Percentiles rank a stretch among this genome's conserved stretches.
phyloP scores from a whole-genome alignment of 2,329 filamentous ascomycete genomes.

The Neobulgaria alba region DNA sequence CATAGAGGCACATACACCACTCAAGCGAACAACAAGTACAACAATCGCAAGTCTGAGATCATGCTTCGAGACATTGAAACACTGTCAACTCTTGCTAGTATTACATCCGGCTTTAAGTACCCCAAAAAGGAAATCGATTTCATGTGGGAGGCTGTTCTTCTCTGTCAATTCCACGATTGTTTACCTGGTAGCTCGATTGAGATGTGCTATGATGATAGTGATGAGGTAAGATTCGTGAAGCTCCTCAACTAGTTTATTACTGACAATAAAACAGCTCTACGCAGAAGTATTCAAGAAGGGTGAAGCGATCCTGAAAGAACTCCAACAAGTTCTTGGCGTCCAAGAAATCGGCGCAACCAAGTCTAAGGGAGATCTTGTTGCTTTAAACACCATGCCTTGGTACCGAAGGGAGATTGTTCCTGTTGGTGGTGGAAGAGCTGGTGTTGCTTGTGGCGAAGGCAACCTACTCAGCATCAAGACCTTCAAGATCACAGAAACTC shows the following conservation, averaged over 20 bases:
- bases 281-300: conserved; percentile 73
- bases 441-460: conserved; percentile 48
- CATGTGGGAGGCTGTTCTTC: conserved; percentile 87
- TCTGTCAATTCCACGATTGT: conserved; percentile 98
- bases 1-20: conserved; percentile 97
- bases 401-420: conserved; percentile 62
- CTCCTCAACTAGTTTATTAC: neutral
- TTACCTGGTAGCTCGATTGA: conserved; percentile 90
- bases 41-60: conserved; percentile 81
- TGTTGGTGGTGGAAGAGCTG: conserved; percentile 45
- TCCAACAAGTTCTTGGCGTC: conserved; percentile 60
- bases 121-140: conserved; percentile 89
- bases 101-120: conserved; percentile 71
- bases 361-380: conserved; percentile 44
- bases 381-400: conserved; percentile 86
- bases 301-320: conserved; percentile 59
- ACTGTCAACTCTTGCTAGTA: conserved; percentile 74
- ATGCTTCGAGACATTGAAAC: conserved; percentile 82
- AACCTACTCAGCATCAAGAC: conserved; percentile 40
- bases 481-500: conserved; percentile 39
- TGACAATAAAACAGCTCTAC: conserved; percentile 53
- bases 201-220: conserved; percentile 96
- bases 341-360: conserved; percentile 35
- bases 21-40: conserved; percentile 92
- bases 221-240: conserved; percentile 46